Evolutionary conservation across 2,329 filamentous ascomycete genomes (phyloP).

Genomic region (Venturia nashicola): DNA sequence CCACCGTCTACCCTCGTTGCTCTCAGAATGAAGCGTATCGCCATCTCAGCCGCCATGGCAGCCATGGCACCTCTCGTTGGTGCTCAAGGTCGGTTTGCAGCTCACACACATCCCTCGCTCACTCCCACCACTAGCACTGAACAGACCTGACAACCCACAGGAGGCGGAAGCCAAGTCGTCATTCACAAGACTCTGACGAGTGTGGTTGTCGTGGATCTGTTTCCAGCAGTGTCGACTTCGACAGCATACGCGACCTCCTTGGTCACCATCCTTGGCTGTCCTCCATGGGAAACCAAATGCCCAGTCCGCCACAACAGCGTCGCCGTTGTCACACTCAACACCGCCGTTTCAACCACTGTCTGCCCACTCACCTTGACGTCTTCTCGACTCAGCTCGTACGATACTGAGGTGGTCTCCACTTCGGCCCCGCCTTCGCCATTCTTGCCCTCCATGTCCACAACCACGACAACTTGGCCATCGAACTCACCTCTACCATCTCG

Average conservation of each 20-base stretch:
- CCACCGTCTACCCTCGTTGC: neutral
- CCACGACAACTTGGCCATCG: slow-evolving; percentile 8
- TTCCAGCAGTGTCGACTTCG: slow-evolving; percentile 26
- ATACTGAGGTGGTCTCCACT: neutral
- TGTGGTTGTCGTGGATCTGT: slow-evolving; percentile 17
- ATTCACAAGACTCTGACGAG: slow-evolving; percentile 9
- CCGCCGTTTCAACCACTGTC: slow-evolving; percentile 31
- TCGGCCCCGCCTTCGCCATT: neutral
- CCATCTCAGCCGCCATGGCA: neutral
- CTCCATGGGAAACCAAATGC: slow-evolving; percentile 26
- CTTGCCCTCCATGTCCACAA: neutral
- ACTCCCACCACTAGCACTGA: neutral
- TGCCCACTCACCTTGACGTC: slow-evolving; percentile 27
- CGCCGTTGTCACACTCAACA: slow-evolving; percentile 25
- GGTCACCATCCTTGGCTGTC: slow-evolving; percentile 30
- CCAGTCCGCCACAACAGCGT: slow-evolving; percentile 20
- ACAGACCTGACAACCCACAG: neutral
- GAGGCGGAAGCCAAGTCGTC: neutral
- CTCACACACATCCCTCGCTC: neutral
- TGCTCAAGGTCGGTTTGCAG: slow-evolving; percentile 3
- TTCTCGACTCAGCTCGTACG: slow-evolving; percentile 9
- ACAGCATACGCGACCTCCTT: slow-evolving; percentile 30
- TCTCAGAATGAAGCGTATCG: neutral
- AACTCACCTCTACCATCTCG: neutral
- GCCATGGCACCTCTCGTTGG: neutral